Evolutionary conservation across 345 rosid species (phyloP).

Genomic region (Clarkia xantiana): DNA sequence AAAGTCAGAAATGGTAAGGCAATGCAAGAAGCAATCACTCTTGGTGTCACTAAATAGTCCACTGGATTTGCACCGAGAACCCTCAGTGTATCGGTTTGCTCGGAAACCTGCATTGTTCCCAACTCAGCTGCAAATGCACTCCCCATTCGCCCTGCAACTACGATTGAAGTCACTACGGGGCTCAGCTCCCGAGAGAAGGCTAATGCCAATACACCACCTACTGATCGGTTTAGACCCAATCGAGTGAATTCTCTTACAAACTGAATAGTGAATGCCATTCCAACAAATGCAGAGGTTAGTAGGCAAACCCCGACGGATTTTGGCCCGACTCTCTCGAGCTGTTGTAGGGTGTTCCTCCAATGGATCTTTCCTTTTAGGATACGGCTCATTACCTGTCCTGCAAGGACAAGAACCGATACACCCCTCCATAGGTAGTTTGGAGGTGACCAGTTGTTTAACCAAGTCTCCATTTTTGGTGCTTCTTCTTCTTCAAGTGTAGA

Average conservation of each 20-base stretch:
- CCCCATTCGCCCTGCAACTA: constrained; percentile 15
- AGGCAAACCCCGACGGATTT: constrained; percentile 19
- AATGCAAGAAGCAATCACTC: constrained; percentile 15
- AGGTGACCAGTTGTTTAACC: constrained; percentile 14
- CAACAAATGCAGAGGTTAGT: constrained; percentile 16
- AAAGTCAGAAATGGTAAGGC: constrained; percentile 13
- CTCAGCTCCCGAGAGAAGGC: constrained; percentile 19
- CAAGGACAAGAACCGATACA: constrained; percentile 11
- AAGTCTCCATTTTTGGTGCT: constrained; percentile 1
- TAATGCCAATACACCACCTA: constrained; percentile 13
- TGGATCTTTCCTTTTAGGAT: constrained; percentile 12
- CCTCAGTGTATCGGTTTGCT: constrained; percentile 17
- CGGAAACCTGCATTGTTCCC: constrained; percentile 19
- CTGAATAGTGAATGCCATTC: constrained; percentile 20
- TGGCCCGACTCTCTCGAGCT: constrained; percentile 18
- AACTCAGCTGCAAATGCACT: constrained; percentile 17
- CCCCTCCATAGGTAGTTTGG: constrained; percentile 18
- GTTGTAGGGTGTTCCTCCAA: constrained; percentile 17
- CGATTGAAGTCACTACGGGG: constrained; percentile 16
- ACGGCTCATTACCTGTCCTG: constrained; percentile 14
- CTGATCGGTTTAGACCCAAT: constrained; percentile 15
- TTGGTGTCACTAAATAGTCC: constrained; percentile 16
- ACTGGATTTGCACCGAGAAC: constrained; percentile 16
- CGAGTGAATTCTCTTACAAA: constrained; percentile 17
- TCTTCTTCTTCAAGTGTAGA: constrained; percentile 8